phyloP scores from a whole-genome alignment of 176 grass and related monocot genomes.

The Triticum timopheevii region DNA sequence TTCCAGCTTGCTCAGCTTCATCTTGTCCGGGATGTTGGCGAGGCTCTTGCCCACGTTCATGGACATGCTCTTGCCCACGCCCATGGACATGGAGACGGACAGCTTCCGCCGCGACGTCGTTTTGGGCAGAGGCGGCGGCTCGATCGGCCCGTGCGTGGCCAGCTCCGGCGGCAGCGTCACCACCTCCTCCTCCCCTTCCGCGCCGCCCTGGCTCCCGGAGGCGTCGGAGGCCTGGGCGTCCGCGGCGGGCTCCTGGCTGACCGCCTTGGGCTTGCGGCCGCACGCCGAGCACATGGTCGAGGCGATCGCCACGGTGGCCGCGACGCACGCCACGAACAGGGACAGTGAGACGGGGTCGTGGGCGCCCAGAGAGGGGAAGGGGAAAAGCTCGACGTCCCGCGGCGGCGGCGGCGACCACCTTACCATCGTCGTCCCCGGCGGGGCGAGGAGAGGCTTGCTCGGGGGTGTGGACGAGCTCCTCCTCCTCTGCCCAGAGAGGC shows the following conservation, averaged over 20 bases:
- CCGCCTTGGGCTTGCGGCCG: conserved; percentile 57
- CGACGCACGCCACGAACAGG: conserved; percentile 55
- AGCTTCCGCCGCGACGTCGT: conserved; percentile 48
- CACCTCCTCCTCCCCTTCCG: conserved; percentile 27
- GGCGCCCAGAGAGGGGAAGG: not conserved
- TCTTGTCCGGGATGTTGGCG: conserved; percentile 64
- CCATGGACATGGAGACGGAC: conserved; percentile 41
- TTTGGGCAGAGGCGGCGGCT: conserved; percentile 25
- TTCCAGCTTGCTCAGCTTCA: conserved; percentile 66
- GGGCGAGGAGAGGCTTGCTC: not conserved
- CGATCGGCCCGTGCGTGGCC: conserved; percentile 75
- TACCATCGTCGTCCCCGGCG: conserved; percentile 47
- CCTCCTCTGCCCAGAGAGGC: not conserved
- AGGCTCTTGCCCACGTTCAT: conserved; percentile 46
- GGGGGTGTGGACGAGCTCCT: conserved; percentile 11
- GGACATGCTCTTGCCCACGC: conserved; percentile 42
- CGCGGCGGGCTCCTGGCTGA: not conserved
- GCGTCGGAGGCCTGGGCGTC: conserved; percentile 8
- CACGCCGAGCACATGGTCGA: conserved; percentile 81
- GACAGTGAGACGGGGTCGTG: conserved; percentile 39
- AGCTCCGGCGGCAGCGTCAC: conserved; percentile 52
- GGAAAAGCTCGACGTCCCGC: not conserved
- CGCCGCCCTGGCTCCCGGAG: not conserved
- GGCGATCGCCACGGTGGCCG: conserved; percentile 47
- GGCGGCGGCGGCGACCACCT: conserved; percentile 44